Conservation (phyloP, 2,329 filamentous ascomycete species). For the Botrytis galanthina region DNA sequence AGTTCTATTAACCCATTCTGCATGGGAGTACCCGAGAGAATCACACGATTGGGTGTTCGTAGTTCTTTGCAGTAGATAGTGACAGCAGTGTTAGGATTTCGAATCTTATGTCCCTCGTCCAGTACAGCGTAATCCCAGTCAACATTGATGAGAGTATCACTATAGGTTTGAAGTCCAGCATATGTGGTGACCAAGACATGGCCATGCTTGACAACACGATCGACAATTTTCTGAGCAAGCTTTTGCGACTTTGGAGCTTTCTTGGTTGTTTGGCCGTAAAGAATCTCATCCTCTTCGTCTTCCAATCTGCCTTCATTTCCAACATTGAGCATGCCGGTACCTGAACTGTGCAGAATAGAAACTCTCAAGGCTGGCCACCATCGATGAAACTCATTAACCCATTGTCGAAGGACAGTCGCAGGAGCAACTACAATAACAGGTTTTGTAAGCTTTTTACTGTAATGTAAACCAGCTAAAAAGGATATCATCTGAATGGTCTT, state of each 20-base stretch:
- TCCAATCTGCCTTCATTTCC: conserved; percentile 59
- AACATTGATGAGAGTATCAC: conserved; percentile 74
- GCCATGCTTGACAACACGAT: conserved; percentile 77
- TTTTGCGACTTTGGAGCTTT: conserved; percentile 56
- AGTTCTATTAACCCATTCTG: conserved; percentile 95
- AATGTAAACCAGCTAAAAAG: conserved; percentile 78
- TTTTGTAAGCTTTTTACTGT: conserved; percentile 79
- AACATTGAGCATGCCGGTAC: conserved; percentile 92
- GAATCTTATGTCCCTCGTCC: conserved; percentile 97
- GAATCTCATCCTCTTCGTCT: conserved; percentile 49
- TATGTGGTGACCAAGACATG: conserved; percentile 97
- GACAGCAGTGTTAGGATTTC: conserved; percentile 92
- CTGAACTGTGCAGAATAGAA: conserved; percentile 90
- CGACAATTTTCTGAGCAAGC: conserved; percentile 75
- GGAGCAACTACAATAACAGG: conserved; percentile 91
- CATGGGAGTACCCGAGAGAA: conserved; percentile 94
- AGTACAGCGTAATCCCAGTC: conserved; percentile 93
- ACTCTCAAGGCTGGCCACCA: conserved; percentile 99
- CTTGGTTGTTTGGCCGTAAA: conserved; percentile 44
- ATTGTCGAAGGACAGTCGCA: conserved; percentile 92
- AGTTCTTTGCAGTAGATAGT: conserved; percentile 95
- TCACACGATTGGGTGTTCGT: conserved; percentile 83
- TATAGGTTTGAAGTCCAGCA: conserved; percentile 89
- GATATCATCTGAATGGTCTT: conserved; percentile 79
- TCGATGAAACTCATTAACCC: conserved; percentile 96